These are phyloP conservation scores for Houttuynia cordata DNA, from an alignment of 164 flowering plant species.

Conservation along the genomic window DNA sequence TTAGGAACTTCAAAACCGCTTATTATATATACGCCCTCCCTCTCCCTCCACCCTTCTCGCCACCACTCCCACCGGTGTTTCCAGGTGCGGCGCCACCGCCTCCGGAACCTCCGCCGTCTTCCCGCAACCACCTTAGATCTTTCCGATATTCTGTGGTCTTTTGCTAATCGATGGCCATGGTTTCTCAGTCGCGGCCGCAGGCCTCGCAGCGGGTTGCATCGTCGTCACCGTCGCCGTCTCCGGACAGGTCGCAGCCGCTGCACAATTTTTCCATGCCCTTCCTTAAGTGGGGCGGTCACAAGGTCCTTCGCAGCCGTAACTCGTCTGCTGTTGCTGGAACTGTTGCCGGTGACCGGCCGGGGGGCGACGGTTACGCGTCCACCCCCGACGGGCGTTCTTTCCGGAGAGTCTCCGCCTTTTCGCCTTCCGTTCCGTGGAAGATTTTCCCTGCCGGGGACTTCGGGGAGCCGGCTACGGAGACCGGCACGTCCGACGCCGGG, in stretches of 20 bases:
- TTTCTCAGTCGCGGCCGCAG: not conserved
- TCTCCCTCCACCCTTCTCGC: too few species aligned
- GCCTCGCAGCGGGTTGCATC: constrained; percentile 1
- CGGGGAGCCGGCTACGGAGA: too few species aligned
- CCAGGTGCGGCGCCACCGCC: too few species aligned
- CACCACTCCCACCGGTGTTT: too few species aligned
- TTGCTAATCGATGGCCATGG: not conserved
- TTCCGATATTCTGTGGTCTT: too few species aligned
- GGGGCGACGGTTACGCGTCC: not conserved
- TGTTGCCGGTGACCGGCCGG: not conserved
- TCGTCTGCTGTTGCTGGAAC: not conserved
- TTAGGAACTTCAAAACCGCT: too few species aligned
- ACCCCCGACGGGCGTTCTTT: not conserved
- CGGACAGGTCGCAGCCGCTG: constrained; percentile 45
- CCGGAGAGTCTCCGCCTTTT: constrained; percentile 6
- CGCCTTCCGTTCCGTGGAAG: not conserved
- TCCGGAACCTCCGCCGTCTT: too few species aligned
- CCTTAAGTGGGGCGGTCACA: constrained; percentile 59
- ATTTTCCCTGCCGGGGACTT: not conserved
- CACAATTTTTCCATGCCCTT: constrained; percentile 57
- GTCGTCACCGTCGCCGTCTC: constrained; percentile 19
- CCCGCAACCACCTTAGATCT: too few species aligned
- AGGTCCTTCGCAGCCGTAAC: not conserved
- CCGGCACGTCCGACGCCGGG: constrained; percentile 18
- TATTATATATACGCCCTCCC: too few species aligned